Conservation (phyloP, 164 flowering plant species). For the Platanus orientalis region DNA sequence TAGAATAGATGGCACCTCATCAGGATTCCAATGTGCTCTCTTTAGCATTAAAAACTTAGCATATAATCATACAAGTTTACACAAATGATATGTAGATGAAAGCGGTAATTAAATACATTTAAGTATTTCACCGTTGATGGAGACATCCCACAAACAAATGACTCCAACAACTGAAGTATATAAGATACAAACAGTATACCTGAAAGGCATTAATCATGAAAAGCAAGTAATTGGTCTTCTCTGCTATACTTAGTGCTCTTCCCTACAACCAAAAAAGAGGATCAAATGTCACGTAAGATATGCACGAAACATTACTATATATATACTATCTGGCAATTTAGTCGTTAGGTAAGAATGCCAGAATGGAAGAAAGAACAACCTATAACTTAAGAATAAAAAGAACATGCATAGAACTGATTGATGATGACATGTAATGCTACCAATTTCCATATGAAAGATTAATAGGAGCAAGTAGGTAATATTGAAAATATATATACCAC, state of each 20-base stretch:
- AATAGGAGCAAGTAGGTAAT: neutral
- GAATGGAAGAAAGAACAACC: neutral
- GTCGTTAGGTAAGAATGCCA: neutral
- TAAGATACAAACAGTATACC: conserved; percentile 36
- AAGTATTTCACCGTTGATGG: neutral
- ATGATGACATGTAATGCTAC: neutral
- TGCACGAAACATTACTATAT: neutral
- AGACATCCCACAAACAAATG: neutral
- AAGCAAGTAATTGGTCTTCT: conserved; percentile 94
- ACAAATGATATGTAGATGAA: no score
- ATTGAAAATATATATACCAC: neutral
- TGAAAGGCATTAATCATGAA: conserved; percentile 98
- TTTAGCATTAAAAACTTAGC: no score
- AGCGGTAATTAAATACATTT: neutral
- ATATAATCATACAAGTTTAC: no score
- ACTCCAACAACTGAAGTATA: neutral
- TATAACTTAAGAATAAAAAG: neutral
- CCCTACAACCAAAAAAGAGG: conserved; percentile 39
- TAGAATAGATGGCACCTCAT: no score
- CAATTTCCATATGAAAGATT: neutral
- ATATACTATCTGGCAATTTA: neutral
- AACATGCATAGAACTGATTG: neutral
- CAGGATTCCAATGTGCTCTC: no score
- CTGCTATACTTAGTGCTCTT: conserved; percentile 60
- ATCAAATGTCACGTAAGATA: neutral